Conservation (phyloP, 306 rosid species). For the Acmispon strigosus region DNA sequence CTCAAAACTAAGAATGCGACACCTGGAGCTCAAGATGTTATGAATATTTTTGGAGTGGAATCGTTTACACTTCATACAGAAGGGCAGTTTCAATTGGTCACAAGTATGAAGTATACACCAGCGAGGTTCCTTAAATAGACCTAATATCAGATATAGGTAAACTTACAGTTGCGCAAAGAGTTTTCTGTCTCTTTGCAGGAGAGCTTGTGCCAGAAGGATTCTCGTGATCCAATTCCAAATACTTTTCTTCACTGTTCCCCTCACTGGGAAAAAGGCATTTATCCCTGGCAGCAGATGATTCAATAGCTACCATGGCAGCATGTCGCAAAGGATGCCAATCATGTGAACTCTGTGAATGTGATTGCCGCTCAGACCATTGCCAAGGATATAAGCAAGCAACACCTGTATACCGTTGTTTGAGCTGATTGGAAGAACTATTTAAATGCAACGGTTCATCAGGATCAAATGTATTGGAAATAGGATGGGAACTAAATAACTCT, state of each 20-base stretch:
- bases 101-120: neutral
- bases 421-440: slow-evolving; percentile 19
- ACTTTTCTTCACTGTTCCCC: slow-evolving; percentile 27
- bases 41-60: neutral
- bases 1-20: neutral
- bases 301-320: slow-evolving; percentile 81
- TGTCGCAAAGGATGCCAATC: slow-evolving; percentile 71
- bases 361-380: slow-evolving; percentile 59
- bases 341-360: slow-evolving; percentile 27
- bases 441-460: slow-evolving; percentile 14
- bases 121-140: slow-evolving; percentile 8
- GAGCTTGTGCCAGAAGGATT: slow-evolving; percentile 32
- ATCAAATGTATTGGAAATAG: slow-evolving; percentile 21
- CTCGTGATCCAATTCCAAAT: slow-evolving; percentile 26
- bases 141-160: neutral
- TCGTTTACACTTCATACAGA: neutral
- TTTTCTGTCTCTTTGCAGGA: slow-evolving; percentile 64
- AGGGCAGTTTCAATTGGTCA: neutral
- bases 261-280: slow-evolving; percentile 43
- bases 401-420: slow-evolving; percentile 19
- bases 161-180: slow-evolving; percentile 40
- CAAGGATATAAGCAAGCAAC: slow-evolving; percentile 67
- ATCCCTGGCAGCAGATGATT: slow-evolving; percentile 85
- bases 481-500: slow-evolving; percentile 21
- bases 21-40: neutral